Percentiles rank a stretch among this genome's conserved stretches.
Conservation (phyloP, 352 stramenopile genomes). For the Phytopythium aichiense region DNA sequence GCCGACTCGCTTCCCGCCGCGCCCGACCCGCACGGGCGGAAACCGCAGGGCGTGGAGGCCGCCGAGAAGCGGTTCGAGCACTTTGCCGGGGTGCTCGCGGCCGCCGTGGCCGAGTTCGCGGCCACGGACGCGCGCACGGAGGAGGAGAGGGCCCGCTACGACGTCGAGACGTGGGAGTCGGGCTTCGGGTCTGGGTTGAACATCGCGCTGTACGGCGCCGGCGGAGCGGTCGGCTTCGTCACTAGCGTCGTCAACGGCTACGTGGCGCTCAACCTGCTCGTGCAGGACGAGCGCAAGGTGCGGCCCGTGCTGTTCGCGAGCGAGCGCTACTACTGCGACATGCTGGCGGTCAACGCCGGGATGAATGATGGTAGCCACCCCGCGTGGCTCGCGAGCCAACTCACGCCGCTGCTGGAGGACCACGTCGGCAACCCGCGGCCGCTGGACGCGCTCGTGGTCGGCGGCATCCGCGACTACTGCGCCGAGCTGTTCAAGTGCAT, state of each 20-base stretch:
- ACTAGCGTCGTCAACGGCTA: background rate
- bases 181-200: background rate
- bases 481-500: conserved; percentile 5
- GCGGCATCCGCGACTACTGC: conserved; percentile 5
- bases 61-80: background rate
- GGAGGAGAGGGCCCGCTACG: conserved; percentile 2
- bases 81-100: background rate
- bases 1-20: background rate
- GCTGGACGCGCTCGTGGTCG: conserved; percentile 3
- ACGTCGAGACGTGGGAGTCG: background rate
- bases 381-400: background rate
- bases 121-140: background rate
- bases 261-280: conserved; percentile 7
- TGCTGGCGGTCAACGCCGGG: background rate
- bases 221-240: background rate
- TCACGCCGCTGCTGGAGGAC: background rate
- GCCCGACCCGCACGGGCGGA: background rate
- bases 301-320: background rate
- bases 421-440: background rate
- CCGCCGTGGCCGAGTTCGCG: conserved; percentile 6
- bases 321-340: background rate
- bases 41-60: background rate
- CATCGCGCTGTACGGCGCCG: conserved; percentile 1
- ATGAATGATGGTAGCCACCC: background rate
- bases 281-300: background rate